phyloP scores from a whole-genome alignment of 2,329 filamentous ascomycete species.

The Malbranchea zuffiana region DNA sequence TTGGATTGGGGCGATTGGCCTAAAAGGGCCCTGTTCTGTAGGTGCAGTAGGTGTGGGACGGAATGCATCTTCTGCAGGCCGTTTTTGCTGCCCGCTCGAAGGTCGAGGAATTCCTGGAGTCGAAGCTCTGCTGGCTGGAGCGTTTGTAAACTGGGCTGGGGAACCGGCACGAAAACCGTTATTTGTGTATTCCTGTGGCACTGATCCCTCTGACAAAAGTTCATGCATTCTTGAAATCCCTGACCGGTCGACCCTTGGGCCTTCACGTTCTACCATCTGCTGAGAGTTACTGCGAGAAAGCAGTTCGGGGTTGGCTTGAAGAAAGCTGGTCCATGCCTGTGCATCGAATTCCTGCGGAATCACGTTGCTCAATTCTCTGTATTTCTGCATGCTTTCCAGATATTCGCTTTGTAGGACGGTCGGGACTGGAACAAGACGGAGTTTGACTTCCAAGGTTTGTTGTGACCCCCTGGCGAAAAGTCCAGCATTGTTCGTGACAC shows the following conservation, averaged over 20 bases:
- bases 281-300: constrained; percentile 20
- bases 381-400: constrained; percentile 49
- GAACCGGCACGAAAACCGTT: constrained; percentile 27
- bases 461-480: constrained; percentile 69
- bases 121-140: constrained; percentile 27
- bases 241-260: constrained; percentile 31
- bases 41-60: constrained; percentile 52
- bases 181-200: constrained; percentile 30
- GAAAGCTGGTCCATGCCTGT: constrained; percentile 66
- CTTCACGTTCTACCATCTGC: constrained; percentile 18
- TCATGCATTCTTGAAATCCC: constrained; percentile 37
- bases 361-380: constrained; percentile 47
- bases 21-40: constrained; percentile 31
- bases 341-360: constrained; percentile 54
- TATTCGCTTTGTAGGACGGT: constrained; percentile 53
- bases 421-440: constrained; percentile 70
- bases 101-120: constrained; percentile 26
- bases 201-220: constrained; percentile 35
- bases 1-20: constrained; percentile 16
- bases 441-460: constrained; percentile 85
- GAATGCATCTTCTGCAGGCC: constrained; percentile 37
- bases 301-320: constrained; percentile 55
- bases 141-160: constrained; percentile 27
- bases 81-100: constrained; percentile 18
- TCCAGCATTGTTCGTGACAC: constrained; percentile 76